phyloP scores from a whole-genome alignment of 2,329 filamentous ascomycete species.

The Pseudocercospora macadamiae region DNA sequence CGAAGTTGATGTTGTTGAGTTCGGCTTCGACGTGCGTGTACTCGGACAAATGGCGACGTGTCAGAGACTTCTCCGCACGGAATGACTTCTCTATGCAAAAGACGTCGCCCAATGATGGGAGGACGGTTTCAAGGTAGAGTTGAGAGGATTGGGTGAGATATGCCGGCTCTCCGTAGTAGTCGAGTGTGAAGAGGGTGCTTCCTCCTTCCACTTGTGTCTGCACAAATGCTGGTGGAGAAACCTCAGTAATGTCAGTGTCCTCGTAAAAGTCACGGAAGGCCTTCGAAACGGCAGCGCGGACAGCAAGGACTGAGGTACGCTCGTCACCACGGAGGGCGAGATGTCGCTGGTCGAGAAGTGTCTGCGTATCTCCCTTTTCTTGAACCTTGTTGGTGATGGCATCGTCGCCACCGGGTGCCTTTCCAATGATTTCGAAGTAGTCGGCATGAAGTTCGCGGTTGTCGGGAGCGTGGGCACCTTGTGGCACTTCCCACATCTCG shows the following conservation, averaged over 20 bases:
- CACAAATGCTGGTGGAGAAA: conserved; percentile 86
- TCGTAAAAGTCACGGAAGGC: conserved; percentile 81
- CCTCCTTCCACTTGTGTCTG: conserved; percentile 96
- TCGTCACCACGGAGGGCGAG: conserved; percentile 82
- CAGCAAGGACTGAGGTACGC: conserved; percentile 82
- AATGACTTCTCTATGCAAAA: conserved; percentile 99
- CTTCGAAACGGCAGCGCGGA: conserved; percentile 77
- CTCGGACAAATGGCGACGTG: conserved; percentile 89
- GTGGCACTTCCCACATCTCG: conserved; percentile 79
- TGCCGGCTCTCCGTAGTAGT: conserved; percentile 86
- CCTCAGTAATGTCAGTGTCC: conserved; percentile 75
- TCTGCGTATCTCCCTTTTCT: conserved; percentile 69
- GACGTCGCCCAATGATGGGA: conserved; percentile 88
- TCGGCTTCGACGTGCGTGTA: conserved; percentile 98
- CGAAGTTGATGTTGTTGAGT: conserved; percentile 92
- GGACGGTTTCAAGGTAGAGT: conserved; percentile 92
- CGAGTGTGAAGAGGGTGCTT: conserved; percentile 83
- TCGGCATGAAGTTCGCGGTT: conserved; percentile 88
- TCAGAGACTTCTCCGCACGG: conserved; percentile 94
- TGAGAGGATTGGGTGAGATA: conserved; percentile 97
- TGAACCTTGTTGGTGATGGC: conserved; percentile 85
- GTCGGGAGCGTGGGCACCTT: conserved; percentile 76
- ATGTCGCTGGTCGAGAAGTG: conserved; percentile 80
- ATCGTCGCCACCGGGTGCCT: conserved; percentile 83
- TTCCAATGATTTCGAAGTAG: conserved; percentile 77